Base-by-base conservation (phyloP, 2,329 filamentous ascomycete genomes). In the Phialemoniopsis sp. region DNA sequence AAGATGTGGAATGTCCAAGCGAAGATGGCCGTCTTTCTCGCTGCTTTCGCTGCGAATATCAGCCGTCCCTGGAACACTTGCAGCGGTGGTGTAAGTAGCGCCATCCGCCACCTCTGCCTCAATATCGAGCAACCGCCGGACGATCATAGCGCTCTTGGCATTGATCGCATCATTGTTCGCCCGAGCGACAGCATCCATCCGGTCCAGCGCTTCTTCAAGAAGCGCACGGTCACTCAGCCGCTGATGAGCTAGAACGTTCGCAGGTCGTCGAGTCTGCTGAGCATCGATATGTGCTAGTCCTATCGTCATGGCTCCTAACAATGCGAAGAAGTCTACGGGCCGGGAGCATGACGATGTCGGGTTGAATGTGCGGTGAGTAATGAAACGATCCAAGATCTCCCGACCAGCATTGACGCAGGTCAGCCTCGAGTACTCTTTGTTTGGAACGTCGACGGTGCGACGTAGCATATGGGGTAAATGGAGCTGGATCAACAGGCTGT, bases 381-480 rank as follows among this genome's bases (percentile, higher is more conserved):
- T 45, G 41, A 64, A 72, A 3, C 58, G 58, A 1, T 54, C 43
- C 3, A 74, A 45, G 14, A 70, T 52, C 36, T 67, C 64, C 3
- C 70, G 67, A 35, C 64, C 66, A 19, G 66, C 64, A 17, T 55
- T 63, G 2, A 67, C 50, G 28, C 61, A 60, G 0, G 62, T 63
- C 17, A 64, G 57, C 32, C 57, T 64, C 51, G 56, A 66, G 47
- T 63, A 63, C 12, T 62, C 58, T 34, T 60, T 59, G 10, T 45
- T 53, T n/a, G n/a, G n/a, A n/a, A n/a, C n/a, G n/a, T n/a, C n/a
- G n/a, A 33, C 39, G 4, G 55, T 50, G 7, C 56, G 49, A 2
- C 52, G 52, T 4, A 71, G 53, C 45, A 73, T 56, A 41, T 67
- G 67, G 2, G 70, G 70, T 3, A 73, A 47, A 46, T 74, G 69